These are phyloP conservation scores for Colletotrichum truncatum DNA, from an alignment of 2,329 filamentous ascomycete species.

Conservation along the genomic window DNA sequence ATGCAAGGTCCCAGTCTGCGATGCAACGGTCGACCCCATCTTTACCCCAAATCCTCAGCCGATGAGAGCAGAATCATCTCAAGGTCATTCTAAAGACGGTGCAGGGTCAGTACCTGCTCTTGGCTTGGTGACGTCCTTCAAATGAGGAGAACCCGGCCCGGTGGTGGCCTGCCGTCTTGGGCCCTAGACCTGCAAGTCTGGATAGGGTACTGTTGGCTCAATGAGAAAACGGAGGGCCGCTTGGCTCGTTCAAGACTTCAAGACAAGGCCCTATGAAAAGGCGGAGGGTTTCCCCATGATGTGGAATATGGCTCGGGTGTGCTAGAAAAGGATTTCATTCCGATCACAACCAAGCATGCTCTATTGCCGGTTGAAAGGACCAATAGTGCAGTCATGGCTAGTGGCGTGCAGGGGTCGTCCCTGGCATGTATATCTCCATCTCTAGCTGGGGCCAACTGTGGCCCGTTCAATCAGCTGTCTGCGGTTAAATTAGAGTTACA, in stretches of 20 bases:
- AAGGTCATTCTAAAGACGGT: neutral
- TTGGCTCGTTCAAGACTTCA: neutral
- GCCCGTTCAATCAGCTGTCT: conserved; percentile 28
- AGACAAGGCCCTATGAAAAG: neutral
- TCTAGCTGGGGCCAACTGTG: conserved; percentile 9
- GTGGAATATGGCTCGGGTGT: neutral
- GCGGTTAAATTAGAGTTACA: conserved; percentile 28
- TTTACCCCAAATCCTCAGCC: conserved; percentile 15
- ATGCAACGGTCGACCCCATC: neutral
- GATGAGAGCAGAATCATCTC: neutral
- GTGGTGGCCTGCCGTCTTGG: conserved; percentile 9
- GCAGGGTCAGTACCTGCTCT: neutral
- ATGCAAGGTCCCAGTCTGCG: conserved; percentile 21
- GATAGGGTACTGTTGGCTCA: conserved; percentile 7
- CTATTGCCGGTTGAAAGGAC: neutral
- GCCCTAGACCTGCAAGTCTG: conserved; percentile 9
- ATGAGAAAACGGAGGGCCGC: neutral
- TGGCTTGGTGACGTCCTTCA: conserved; percentile 19
- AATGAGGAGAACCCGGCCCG: conserved; percentile 15
- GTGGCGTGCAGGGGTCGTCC: conserved; percentile 2
- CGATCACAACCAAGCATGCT: conserved; percentile 2
- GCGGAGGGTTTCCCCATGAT: neutral
- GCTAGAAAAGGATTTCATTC: conserved; percentile 12
- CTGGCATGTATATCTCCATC: conserved; percentile 13
- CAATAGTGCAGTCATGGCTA: conserved; percentile 18